Conservation (phyloP, 768 basidiomycete species). For the Crucibulum laeve region DNA sequence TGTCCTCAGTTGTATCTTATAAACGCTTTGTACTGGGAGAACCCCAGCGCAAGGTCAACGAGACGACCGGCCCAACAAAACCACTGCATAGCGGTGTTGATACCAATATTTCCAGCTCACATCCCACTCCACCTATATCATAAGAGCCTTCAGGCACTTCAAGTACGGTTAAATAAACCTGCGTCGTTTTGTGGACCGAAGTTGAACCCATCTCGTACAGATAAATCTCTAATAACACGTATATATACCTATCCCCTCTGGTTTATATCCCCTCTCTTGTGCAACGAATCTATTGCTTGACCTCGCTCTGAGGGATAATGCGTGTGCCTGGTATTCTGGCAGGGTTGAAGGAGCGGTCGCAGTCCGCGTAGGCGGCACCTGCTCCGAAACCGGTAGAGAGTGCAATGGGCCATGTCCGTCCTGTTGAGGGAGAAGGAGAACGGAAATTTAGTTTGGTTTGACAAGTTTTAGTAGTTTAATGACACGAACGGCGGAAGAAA, state of each 20-base stretch:
- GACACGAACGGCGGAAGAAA: conserved; percentile 80
- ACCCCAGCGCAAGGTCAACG: conserved; percentile 28
- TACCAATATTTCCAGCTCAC: too few species aligned
- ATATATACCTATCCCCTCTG: neutral
- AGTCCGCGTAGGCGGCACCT: conserved; percentile 87
- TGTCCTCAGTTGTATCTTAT: conserved; percentile 54
- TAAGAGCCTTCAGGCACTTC: too few species aligned
- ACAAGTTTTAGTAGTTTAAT: conserved; percentile 2
- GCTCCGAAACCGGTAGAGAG: conserved; percentile 84
- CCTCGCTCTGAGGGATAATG: conserved; percentile 46
- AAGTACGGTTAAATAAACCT: too few species aligned
- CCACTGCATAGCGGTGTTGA: neutral
- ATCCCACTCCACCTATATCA: too few species aligned
- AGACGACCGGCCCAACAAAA: conserved; percentile 3
- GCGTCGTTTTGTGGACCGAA: too few species aligned
- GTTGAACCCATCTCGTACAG: too few species aligned
- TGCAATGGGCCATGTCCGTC: conserved; percentile 90
- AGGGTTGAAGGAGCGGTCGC: conserved; percentile 90
- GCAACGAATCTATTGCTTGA: neutral
- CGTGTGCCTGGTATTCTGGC: conserved; percentile 83
- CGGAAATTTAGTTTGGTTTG: neutral
- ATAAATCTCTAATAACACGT: neutral
- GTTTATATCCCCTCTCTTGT: neutral
- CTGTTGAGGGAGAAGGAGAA: conserved; percentile 32
- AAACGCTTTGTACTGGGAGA: conserved; percentile 51